Evolutionary conservation across 2,329 filamentous ascomycete species (phyloP).

Genomic region (Cryphonectria japonica): DNA sequence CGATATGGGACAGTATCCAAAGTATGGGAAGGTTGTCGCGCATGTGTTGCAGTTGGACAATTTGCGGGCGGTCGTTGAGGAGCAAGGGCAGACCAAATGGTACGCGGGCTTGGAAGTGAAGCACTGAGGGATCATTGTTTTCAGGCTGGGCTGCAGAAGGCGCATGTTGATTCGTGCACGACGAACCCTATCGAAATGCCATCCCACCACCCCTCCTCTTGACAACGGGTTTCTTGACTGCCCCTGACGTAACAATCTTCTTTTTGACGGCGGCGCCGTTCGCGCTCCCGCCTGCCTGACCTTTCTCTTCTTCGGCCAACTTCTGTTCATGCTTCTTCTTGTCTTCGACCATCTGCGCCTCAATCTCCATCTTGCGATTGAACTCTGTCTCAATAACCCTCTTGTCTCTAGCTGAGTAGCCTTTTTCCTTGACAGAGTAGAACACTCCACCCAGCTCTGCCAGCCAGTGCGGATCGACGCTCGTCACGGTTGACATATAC

Average conservation of each 20-base stretch:
- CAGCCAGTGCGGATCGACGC: conserved; percentile 95
- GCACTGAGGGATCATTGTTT: neutral
- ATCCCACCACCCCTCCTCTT: conserved; percentile 59
- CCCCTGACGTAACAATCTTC: conserved; percentile 65
- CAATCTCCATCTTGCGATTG: conserved; percentile 90
- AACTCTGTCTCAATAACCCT: conserved; percentile 89
- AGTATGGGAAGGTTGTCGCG: neutral
- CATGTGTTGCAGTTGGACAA: neutral
- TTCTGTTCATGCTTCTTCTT: conserved; percentile 68
- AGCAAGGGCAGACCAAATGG: neutral
- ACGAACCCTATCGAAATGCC: conserved; percentile 21
- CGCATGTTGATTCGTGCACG: neutral
- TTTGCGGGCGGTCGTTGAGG: neutral
- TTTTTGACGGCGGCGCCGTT: conserved; percentile 43
- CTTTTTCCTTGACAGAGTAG: conserved; percentile 97
- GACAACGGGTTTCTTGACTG: conserved; percentile 63
- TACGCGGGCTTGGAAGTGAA: neutral
- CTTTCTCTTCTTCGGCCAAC: conserved; percentile 53
- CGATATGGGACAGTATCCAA: neutral
- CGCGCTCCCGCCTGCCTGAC: conserved; percentile 45
- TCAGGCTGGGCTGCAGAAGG: neutral
- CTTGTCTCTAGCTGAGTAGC: conserved; percentile 85
- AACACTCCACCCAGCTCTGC: conserved; percentile 96
- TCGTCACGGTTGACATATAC: conserved; percentile 96
- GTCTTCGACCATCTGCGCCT: conserved; percentile 88